Evolutionary conservation across 768 basidiomycete species (phyloP).

Genomic region (Candolleomyces aberdarensis): DNA sequence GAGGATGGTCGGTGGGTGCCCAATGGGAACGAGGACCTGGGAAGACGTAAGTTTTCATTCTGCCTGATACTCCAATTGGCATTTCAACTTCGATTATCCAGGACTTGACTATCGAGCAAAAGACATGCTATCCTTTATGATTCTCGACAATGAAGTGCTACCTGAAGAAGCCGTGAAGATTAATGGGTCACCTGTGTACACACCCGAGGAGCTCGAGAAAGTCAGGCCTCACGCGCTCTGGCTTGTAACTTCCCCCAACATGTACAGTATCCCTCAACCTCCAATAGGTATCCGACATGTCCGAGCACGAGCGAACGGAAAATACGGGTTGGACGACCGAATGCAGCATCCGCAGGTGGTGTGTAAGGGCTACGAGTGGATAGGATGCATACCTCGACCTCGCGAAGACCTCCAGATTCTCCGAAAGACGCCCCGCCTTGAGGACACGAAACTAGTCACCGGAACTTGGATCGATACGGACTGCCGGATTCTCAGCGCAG

Average conservation of each 20-base stretch:
- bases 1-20: too few relatives aligned
- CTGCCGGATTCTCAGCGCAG: background rate
- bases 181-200: background rate
- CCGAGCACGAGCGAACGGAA: background rate
- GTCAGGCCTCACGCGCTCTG: background rate
- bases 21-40: too few relatives aligned
- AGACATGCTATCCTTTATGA: background rate
- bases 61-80: too few relatives aligned
- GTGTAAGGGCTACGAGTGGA: background rate
- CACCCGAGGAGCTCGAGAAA: background rate
- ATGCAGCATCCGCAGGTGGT: background rate
- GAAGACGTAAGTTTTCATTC: too few relatives aligned
- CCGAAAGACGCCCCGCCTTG: background rate
- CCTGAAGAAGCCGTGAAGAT: background rate
- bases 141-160: background rate
- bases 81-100: too few relatives aligned
- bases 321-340: background rate
- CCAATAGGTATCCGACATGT: background rate
- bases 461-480: background rate
- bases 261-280: background rate
- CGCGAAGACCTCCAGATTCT: background rate
- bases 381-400: background rate
- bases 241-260: background rate
- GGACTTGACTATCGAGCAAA: background rate
- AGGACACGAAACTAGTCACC: background rate